Base-by-base conservation (phyloP, 176 grass and related monocot genomes). In the Avena atlantica region DNA sequence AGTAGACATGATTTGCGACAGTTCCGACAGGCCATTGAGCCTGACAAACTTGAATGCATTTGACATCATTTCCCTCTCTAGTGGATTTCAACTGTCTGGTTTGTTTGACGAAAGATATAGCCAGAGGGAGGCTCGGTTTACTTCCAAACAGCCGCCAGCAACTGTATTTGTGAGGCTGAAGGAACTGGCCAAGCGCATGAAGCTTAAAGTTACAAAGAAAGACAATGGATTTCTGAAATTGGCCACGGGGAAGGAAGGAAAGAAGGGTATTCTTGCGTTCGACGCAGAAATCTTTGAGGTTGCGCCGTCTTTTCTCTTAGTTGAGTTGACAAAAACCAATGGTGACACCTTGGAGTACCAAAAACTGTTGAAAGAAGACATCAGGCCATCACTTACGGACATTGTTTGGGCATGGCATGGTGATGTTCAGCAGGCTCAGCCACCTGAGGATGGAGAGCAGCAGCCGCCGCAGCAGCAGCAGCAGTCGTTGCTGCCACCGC, bases 341-440 rank as follows among this genome's bases (percentile, higher is more conserved):
- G 95, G 95, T 25, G 95, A 98, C 80, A 95, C 91, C 10, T 29
- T 95, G 85, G 95, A 93, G 80, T 95, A 95, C 84, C 91, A 95
- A n/a, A 90, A 89, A 21, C 14, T 93, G 61, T 61, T 98, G 83
- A 90, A 89, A 81, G 91, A 95, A 44, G 82, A 86, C n/a, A 77
- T 98, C 79, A 92, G 89, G 58, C 95, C 93, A 21, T 90, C 91
- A 51, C 86, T 97, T 3, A 80, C 79, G 11, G 86, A 98, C 58
- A 87, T 98, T 74, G 80, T 93, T 27, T 97, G 95, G 95, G 62
- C 89, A 65, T 97, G 93, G 85, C 87, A 95, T 71, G 89, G 89
- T 53, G 88, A 94, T 81, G 74, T 55, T 56, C 76, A 85, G 23
- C 67, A 89, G 27, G 44, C 52, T 42, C 4, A 20, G 17, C 57